Percentiles rank a stretch among this genome's conserved stretches.
These are phyloP conservation scores for Rhizopogon sp. DNA, from an alignment of 768 basidiomycete species.

Conservation along the genomic window DNA sequence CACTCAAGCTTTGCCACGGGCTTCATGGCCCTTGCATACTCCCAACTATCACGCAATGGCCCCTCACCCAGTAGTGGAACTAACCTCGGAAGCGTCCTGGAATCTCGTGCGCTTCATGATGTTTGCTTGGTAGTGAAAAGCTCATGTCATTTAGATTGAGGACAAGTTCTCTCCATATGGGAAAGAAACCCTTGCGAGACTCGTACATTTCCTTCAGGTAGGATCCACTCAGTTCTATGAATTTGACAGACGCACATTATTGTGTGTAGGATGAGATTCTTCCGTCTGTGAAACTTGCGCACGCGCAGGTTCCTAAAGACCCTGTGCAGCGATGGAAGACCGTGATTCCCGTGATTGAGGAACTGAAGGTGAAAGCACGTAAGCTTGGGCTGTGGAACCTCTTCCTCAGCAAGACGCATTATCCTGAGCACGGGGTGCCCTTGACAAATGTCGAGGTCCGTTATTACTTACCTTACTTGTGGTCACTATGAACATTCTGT, in stretches of 20 bases:
- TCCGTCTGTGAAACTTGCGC: slow-evolving; percentile 73
- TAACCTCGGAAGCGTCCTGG: slow-evolving; percentile 85
- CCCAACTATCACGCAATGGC: slow-evolving; percentile 34
- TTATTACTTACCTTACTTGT: background rate
- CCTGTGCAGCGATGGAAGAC: slow-evolving; percentile 77
- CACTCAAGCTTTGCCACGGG: background rate
- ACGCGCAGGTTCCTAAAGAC: slow-evolving; percentile 77
- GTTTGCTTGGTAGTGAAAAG: background rate
- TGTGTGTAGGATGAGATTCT: slow-evolving; percentile 73
- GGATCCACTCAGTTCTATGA: slow-evolving; percentile 8
- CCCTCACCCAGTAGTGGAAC: slow-evolving; percentile 66
- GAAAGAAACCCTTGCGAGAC: slow-evolving; percentile 79
- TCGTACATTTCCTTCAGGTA: slow-evolving; percentile 84
- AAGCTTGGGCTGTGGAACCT: slow-evolving; percentile 94
- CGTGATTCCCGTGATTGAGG: slow-evolving; percentile 72
- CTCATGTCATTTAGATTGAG: slow-evolving; percentile 53
- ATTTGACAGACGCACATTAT: background rate
- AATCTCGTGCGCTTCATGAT: slow-evolving; percentile 54
- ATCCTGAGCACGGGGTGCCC: slow-evolving; percentile 85
- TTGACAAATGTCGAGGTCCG: slow-evolving; percentile 89
- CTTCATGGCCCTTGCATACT: background rate
- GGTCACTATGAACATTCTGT: background rate
- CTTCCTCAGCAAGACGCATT: slow-evolving; percentile 92
- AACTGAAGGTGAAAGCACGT: slow-evolving; percentile 85
- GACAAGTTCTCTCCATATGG: slow-evolving; percentile 90